Base-by-base conservation (phyloP, 2,329 filamentous ascomycete species). In the Pestalotiopsis sp. region DNA sequence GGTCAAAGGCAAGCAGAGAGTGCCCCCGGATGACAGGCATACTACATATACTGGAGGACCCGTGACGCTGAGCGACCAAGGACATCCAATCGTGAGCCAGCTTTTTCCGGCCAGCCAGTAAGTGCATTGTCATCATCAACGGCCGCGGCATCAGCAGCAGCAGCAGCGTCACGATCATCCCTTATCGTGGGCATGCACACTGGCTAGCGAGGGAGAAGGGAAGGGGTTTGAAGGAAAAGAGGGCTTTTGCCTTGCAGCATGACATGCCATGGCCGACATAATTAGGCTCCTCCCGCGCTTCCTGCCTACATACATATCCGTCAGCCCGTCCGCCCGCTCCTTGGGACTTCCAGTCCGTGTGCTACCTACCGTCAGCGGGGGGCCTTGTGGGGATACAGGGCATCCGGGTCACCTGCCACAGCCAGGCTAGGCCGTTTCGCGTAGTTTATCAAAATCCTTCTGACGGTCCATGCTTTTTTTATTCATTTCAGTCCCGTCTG, bases 211-310 rank as follows among this genome's bases (percentile, higher is more conserved):
- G n/a, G 14, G 40, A 11, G 10, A 52, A 52, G 17, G 17, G 17
- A 52, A 52, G 17, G 17, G 20, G 14, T 5, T 14, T 17, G 17
- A 44, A 44, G 17, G 5, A 44, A 44, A 44, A 44, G 13, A 44
- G 40, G 17, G 40, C 11, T n/a, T 20, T 52, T 52, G 44, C 44
- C 20, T 52, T 52, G 44, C 44, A 52, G 30, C 26, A 61, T 61
- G 58, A 14, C 58, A 52, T 52, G 44, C 7, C 44, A 52, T 52
- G 44, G 17, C 44, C 44, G 44, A n/a, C 44, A 52, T 35, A 61
- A 64, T 64, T 64, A 64, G 61, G 61, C 61, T 64, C 38, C 26
- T 64, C 61, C 61, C 61, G 61, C 58, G 14, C 17, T 61, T 61
- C 58, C 30, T 64, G 38, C 57, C 57, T 59, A 30, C 57, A 59